phyloP scores from a whole-genome alignment of 176 grass and related monocot species.

The Oryza rufipogon region DNA sequence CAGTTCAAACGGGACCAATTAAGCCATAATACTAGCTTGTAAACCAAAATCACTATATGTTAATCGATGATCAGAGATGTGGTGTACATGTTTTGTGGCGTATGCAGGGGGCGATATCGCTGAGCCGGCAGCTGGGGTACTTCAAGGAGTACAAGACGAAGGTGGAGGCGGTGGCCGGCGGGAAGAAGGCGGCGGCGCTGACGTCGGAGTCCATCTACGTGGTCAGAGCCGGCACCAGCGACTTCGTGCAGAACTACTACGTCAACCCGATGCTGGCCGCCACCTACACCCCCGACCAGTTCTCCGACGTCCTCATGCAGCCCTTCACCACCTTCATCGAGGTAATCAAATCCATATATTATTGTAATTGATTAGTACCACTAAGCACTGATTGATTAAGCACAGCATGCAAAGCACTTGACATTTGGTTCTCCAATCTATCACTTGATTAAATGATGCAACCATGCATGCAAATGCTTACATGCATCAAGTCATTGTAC shows the following conservation, averaged over 20 bases:
- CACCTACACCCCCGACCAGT: slow-evolving; percentile 69
- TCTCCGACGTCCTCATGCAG: slow-evolving; percentile 68
- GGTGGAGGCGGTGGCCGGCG: slow-evolving; percentile 59
- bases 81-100: neutral
- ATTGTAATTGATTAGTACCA: too few species aligned
- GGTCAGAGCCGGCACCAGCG: slow-evolving; percentile 82
- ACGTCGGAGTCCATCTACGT: slow-evolving; percentile 79
- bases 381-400: neutral
- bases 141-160: slow-evolving; percentile 72
- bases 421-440: neutral
- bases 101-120: slow-evolving; percentile 67
- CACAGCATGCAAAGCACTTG: neutral
- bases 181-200: slow-evolving; percentile 51
- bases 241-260: slow-evolving; percentile 98
- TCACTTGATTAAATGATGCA: neutral
- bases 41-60: too few species aligned
- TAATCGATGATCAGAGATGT: neutral
- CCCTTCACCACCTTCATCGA: slow-evolving; percentile 73
- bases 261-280: slow-evolving; percentile 63
- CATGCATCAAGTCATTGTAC: neutral
- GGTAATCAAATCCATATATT: slow-evolving; percentile 36
- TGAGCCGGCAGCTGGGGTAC: slow-evolving; percentile 67
- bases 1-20: too few species aligned
- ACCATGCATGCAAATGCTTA: neutral
- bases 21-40: too few species aligned